Evolutionary conservation across 1,284 basidiomycete genomes (phyloP), one percentile per base, ranked within the genome.

Genomic region (Waitea zeae): DNA sequence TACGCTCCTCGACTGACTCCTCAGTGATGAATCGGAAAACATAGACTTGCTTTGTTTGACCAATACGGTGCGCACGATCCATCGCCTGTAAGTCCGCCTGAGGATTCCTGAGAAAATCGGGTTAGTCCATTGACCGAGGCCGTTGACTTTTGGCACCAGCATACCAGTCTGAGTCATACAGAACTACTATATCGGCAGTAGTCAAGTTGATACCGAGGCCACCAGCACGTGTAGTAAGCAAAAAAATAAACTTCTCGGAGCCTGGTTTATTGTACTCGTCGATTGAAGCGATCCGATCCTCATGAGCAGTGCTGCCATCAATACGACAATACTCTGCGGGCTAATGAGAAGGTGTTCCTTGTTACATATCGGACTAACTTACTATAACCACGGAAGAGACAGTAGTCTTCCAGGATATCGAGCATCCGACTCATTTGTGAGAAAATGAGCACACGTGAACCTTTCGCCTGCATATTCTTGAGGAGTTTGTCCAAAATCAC

Each of bases 1-100:
- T 95, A 24, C 93, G 77, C 58, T 98, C 95, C 56, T 98, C 95
- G 18, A 98, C 90, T 33, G 89, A 92, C 34, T 82, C 80, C 52
- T 96, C 90, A 0, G 95, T 97, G 46, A 99, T 86, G 54, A 98
- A 97, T 17, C 93, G 67, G 66, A 92, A 99, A 1, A 98, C 95
- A 49, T 93, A 95, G 13, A 97, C 93, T 56, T 98, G 93, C 58
- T 97, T 97, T 34, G 86, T 97, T 59, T 97, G 95, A 2, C 93
- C 93, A 42, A 98, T 97, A 45, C 93, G 86, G 58, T 98, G 93
- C 0, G 93, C 93, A 43, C 93, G 84, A 52, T 98, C 93, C 95
- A 98, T 97, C 4, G 95, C 95, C 54, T 98, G 95, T 37, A 98
- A 54, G 62, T 99, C 95, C 3, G 93, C 93, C 58, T 99, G 93